Percentiles rank a stretch among this genome's conserved stretches.
These are phyloP conservation scores for Coprinellus aureogranulatus DNA, from an alignment of 768 basidiomycete genomes.

Conservation along the genomic window DNA sequence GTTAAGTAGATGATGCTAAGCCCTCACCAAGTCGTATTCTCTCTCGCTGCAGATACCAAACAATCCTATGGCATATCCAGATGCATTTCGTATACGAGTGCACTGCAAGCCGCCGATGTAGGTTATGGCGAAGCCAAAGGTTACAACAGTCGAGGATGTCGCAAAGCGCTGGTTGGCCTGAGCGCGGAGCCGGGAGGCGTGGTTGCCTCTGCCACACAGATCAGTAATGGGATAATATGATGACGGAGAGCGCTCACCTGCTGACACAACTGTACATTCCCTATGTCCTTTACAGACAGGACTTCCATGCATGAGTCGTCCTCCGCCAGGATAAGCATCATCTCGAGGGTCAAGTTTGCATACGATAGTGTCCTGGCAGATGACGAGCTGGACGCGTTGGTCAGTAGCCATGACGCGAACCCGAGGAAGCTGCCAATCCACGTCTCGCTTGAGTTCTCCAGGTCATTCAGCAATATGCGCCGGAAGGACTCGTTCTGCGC, in stretches of 20 bases:
- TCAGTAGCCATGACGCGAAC: constrained; percentile 62
- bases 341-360: constrained; percentile 55
- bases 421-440: constrained; percentile 30
- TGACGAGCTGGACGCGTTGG: constrained; percentile 62
- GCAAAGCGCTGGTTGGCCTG: constrained; percentile 48
- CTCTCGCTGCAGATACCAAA: constrained; percentile 57
- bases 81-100: constrained; percentile 55
- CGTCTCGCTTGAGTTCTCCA: constrained; percentile 7
- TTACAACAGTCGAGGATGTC: constrained; percentile 67
- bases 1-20: background rate
- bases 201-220: constrained; percentile 30
- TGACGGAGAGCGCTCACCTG: constrained; percentile 44
- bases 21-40: constrained; percentile 53
- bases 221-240: background rate
- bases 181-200: constrained; percentile 38
- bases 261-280: constrained; percentile 55
- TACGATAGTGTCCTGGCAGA: constrained; percentile 62
- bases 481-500: constrained; percentile 49
- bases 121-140: constrained; percentile 68
- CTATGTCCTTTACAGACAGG: constrained; percentile 41
- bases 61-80: constrained; percentile 48
- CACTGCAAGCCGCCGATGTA: constrained; percentile 60
- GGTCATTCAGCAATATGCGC: constrained; percentile 41
- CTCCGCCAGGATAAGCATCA: constrained; percentile 50
- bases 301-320: constrained; percentile 45